phyloP scores from a whole-genome alignment of 2,329 filamentous ascomycete species.

The Colletotrichum siamense region DNA sequence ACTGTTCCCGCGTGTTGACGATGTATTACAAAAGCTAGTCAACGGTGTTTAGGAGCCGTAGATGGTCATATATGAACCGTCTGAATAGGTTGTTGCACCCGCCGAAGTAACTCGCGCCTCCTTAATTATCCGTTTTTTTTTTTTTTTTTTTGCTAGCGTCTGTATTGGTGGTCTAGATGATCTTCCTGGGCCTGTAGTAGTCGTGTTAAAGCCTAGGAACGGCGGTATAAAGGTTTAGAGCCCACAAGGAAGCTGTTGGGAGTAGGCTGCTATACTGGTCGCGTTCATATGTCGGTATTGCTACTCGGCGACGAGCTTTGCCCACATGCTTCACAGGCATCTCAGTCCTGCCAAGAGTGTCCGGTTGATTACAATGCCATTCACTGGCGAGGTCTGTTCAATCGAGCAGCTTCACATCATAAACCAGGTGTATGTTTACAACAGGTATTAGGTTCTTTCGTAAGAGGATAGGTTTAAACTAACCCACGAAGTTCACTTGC shows the following conservation, averaged over 20 bases:
- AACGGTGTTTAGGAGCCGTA: background rate
- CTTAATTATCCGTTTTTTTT: background rate
- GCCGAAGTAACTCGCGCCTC: background rate
- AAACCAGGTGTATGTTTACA: background rate
- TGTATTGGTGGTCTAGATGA: background rate
- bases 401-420: background rate
- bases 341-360: background rate
- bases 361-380: background rate
- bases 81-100: background rate
- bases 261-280: background rate
- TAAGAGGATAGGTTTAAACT: background rate
- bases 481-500: background rate
- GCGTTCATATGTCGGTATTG: background rate
- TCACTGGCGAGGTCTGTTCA: background rate
- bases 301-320: background rate
- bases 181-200: background rate
- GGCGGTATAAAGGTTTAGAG: background rate
- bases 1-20: background rate
- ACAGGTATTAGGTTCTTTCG: background rate
- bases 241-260: background rate
- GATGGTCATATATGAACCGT: background rate
- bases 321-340: background rate
- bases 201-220: background rate
- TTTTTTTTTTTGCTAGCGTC: background rate
- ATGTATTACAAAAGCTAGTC: background rate